Base-by-base conservation (phyloP, 352 stramenopile genomes). In the Pilasporangium apinafurcum region DNA sequence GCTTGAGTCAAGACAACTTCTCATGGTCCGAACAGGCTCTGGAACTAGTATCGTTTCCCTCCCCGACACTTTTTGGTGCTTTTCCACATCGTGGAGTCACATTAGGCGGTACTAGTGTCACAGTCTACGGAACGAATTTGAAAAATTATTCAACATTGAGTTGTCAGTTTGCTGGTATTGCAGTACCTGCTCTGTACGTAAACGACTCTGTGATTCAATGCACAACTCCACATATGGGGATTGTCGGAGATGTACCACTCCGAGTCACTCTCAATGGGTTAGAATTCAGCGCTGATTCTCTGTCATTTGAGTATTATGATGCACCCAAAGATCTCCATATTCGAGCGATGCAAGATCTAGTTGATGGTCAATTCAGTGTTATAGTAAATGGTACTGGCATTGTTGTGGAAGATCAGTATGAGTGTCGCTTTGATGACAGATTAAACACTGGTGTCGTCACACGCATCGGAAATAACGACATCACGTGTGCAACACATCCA, bases 41-140 rank as follows among this genome's bases (percentile, higher is more conserved):
- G 3, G 25, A 62, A n/a, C 26, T 80, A 13, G 32, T 53, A n/a
- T 34, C 29, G 5, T 80, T 63, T 47, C 22, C 48, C 8, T 62
- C 64, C 0, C 67, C 67, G 5, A 44, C 49, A 17, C 17, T 80
- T n/a, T 60, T 62, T 45, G 42, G 31, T 22, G 58, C 48, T 8
- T 35, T 24, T 26, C 67, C 64, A 17, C 44, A 57, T 22, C 38
- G 28, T 7, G 51, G 51, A 0, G n/a, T 42, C 13, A 21, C 48
- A 2, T 24, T 47, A 0, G 44, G 28, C 6, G 59, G 47, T 0
- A 46, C 37, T 27, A 26, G 48, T 4, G 48, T 80, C 20, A 44
- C 42, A 27, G 44, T 80, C 1, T 59, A 49, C n/a, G 67, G 64
- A 26, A 80, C 64, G 8, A 80, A 71, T 27, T 53, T 80, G 3